A percentile compares a stretch with the other conserved stretches of the same genome.
Conservation (phyloP, 2,329 filamentous ascomycete genomes). For the Colletotrichum scovillei region DNA sequence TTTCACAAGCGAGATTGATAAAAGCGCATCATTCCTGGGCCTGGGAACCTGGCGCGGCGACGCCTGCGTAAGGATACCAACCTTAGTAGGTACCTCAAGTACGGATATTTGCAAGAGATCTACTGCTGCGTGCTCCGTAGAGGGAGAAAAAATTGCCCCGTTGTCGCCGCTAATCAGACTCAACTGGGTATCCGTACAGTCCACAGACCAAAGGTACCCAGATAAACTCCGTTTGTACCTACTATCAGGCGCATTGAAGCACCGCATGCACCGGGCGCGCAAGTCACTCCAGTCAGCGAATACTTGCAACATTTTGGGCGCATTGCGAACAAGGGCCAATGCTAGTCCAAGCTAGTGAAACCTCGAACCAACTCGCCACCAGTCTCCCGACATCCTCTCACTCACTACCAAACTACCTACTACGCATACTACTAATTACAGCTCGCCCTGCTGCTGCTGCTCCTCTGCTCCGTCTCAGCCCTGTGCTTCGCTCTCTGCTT, state of each 20-base stretch:
- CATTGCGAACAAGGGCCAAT: constrained; percentile 31
- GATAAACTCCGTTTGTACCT: background rate
- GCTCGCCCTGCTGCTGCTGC: background rate
- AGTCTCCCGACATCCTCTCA: constrained; percentile 9
- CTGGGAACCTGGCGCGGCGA: background rate
- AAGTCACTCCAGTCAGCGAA: background rate
- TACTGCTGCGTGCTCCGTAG: no score
- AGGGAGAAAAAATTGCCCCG: constrained; percentile 30
- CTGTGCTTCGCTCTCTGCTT: constrained; percentile 22
- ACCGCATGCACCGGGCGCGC: background rate
- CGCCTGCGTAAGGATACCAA: background rate
- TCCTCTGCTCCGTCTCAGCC: constrained; percentile 24
- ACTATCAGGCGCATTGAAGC: background rate
- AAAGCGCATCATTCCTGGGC: constrained; percentile 35
- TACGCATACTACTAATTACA: background rate
- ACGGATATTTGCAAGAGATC: background rate
- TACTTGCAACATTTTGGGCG: constrained; percentile 2
- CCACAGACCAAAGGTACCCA: background rate
- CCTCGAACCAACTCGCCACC: constrained; percentile 34
- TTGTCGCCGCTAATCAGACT: constrained; percentile 28
- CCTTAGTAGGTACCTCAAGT: no score
- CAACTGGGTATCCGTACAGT: constrained; percentile 4
- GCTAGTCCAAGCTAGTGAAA: constrained; percentile 34
- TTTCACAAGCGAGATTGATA: constrained; percentile 37
- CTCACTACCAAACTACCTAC: background rate